Percentiles rank a stretch among this genome's conserved stretches.
Evolutionary conservation across 345 rosid species (phyloP).

Genomic region (Linum lewisii): DNA sequence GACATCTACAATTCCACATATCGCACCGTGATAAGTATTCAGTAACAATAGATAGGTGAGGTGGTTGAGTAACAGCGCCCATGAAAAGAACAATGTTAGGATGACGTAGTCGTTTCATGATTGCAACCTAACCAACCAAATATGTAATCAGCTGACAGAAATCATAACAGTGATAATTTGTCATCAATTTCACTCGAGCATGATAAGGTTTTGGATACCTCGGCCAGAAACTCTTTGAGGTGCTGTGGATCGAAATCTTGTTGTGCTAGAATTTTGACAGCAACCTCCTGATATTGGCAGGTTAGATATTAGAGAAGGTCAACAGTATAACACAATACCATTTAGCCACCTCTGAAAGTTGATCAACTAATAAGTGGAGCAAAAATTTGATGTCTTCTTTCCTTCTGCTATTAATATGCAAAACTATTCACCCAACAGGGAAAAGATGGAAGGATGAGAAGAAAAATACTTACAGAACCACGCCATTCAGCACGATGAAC

Average conservation of each 20-base stretch:
- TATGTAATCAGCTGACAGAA: background rate
- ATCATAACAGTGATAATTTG: too few relatives aligned
- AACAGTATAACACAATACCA: background rate
- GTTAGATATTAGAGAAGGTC: conserved; percentile 9
- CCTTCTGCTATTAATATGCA: background rate
- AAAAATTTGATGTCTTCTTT: background rate
- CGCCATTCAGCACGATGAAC: conserved; percentile 25
- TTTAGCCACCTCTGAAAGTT: background rate
- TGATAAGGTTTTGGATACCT: conserved; percentile 7
- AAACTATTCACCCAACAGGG: background rate
- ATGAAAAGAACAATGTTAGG: conserved; percentile 26
- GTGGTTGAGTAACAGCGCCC: conserved; percentile 26
- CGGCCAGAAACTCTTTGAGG: conserved; percentile 18
- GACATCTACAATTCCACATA: background rate
- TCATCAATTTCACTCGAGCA: too few relatives aligned
- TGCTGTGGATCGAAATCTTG: conserved; percentile 19
- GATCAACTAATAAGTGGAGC: background rate
- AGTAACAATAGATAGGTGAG: conserved; percentile 23
- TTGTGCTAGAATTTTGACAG: conserved; percentile 21
- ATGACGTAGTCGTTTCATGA: conserved; percentile 26
- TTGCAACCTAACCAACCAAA: conserved; percentile 17
- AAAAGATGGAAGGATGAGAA: background rate
- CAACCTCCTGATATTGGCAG: conserved; percentile 17
- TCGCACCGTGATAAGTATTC: conserved; percentile 22
- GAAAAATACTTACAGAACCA: conserved; percentile 18